Conservation (phyloP, 768 basidiomycete species). For the Podaxis rugospora region DNA sequence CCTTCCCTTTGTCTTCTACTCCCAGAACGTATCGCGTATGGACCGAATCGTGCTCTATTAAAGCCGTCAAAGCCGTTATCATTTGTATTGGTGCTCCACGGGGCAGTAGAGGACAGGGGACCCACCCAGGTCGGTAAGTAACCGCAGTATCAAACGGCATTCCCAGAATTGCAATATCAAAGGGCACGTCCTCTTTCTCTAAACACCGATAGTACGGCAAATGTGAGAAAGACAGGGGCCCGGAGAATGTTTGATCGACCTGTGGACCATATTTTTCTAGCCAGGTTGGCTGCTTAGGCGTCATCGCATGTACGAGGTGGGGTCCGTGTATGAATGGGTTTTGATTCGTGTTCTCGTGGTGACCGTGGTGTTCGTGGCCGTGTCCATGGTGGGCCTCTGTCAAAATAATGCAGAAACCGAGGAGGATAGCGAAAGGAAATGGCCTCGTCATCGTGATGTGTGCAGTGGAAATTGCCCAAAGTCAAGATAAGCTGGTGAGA, state of each 20-base stretch:
- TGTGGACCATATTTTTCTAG: slow-evolving; percentile 71
- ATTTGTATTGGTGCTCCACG: too few species aligned
- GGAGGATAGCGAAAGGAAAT: background rate
- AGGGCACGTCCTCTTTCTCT: slow-evolving; percentile 45
- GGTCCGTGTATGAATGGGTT: slow-evolving; percentile 11
- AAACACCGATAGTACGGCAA: slow-evolving; percentile 71
- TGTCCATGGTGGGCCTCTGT: background rate
- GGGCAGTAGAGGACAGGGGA: slow-evolving; percentile 6
- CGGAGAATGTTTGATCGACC: slow-evolving; percentile 71
- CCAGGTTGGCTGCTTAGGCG: slow-evolving; percentile 39
- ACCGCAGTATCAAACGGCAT: slow-evolving; percentile 77
- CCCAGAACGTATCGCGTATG: slow-evolving; percentile 78
- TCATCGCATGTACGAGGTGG: background rate
- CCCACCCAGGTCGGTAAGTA: slow-evolving; percentile 53
- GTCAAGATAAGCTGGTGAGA: background rate
- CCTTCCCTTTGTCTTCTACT: slow-evolving; percentile 58
- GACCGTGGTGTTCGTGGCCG: background rate
- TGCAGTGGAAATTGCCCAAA: background rate
- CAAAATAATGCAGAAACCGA: background rate
- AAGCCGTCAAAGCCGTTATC: background rate
- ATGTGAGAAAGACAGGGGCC: slow-evolving; percentile 81
- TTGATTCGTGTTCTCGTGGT: background rate
- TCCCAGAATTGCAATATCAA: slow-evolving; percentile 79
- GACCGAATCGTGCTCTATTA: slow-evolving; percentile 81
- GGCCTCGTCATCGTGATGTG: background rate